Percentiles rank a stretch among this genome's conserved stretches.
phyloP scores from a whole-genome alignment of 2,329 filamentous ascomycete genomes.

The Diaporthe longicolla region DNA sequence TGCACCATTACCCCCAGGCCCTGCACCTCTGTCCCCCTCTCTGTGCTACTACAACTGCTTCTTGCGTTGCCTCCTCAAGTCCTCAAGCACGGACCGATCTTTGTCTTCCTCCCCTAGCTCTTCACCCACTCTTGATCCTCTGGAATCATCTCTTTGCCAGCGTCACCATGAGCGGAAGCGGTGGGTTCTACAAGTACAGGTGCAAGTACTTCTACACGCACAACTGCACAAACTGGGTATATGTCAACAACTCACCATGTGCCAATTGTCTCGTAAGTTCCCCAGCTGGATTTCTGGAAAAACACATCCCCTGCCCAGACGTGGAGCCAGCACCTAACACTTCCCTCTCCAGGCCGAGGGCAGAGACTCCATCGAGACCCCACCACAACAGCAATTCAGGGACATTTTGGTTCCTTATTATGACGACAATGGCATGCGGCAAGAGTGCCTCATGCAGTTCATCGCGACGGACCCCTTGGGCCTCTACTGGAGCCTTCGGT shows the following conservation, averaged over 20 bases:
- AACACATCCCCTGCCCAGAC: no score
- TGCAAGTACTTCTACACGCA: constrained; percentile 66
- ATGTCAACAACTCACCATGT: constrained; percentile 62
- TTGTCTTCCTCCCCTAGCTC: neutral
- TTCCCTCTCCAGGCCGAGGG: constrained; percentile 60
- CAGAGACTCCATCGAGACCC: constrained; percentile 58
- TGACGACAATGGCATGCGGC: constrained; percentile 61
- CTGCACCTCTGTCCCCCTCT: constrained; percentile 16
- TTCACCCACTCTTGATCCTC: neutral
- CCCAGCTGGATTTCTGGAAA: neutral
- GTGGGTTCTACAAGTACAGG: constrained; percentile 63
- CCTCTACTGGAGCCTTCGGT: constrained; percentile 56
- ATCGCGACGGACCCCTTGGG: constrained; percentile 55
- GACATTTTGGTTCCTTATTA: constrained; percentile 63
- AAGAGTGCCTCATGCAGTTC: constrained; percentile 61
- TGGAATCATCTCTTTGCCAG: neutral
- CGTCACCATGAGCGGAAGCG: constrained; percentile 56
- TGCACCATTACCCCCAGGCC: neutral
- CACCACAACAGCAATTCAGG: constrained; percentile 50
- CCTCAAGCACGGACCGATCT: neutral
- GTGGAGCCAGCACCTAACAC: neutral
- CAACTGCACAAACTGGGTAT: constrained; percentile 65
- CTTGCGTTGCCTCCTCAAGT: neutral
- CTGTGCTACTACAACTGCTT: neutral
- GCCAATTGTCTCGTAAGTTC: constrained; percentile 60